Conservation (phyloP, 2,329 filamentous ascomycete genomes). For the Helicocarpus griseus region DNA sequence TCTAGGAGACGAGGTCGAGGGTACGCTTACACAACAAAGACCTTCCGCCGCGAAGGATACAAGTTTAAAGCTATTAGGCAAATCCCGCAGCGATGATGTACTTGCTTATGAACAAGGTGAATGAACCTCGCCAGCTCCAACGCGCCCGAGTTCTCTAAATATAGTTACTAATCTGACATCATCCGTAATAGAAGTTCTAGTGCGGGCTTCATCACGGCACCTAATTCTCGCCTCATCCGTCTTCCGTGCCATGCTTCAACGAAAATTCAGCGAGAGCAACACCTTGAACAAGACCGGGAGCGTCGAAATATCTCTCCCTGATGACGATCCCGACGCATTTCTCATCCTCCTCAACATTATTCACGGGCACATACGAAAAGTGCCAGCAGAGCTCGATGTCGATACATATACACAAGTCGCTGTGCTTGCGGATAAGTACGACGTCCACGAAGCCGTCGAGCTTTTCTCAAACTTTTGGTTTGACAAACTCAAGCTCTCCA, state of each 20-base stretch:
- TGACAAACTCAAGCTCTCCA: conserved; percentile 9
- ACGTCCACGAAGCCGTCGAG: conserved; percentile 11
- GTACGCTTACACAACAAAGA: neutral
- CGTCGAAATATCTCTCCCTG: conserved; percentile 17
- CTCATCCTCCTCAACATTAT: conserved; percentile 22
- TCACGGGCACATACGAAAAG: conserved; percentile 20
- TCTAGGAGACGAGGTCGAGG: neutral
- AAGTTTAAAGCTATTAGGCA: neutral
- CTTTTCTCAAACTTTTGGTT: conserved; percentile 14
- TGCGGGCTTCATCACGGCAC: conserved; percentile 13
- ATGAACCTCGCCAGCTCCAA: neutral
- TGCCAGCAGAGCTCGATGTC: conserved; percentile 13
- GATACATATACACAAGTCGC: conserved; percentile 11
- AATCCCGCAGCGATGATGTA: neutral
- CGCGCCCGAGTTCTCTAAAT: too few relatives aligned
- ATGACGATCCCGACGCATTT: conserved; percentile 22
- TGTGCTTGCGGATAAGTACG: conserved; percentile 15
- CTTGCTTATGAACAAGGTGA: conserved; percentile 12
- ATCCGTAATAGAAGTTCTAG: conserved; percentile 8
- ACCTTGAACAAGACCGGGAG: conserved; percentile 7
- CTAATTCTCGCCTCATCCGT: conserved; percentile 13
- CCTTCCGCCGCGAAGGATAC: neutral
- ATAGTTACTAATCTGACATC: neutral
- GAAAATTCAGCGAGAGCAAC: conserved; percentile 12
- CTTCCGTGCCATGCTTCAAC: conserved; percentile 14